phyloP scores from a whole-genome alignment of 352 stramenopile genomes.

The Globisporangium polare region DNA sequence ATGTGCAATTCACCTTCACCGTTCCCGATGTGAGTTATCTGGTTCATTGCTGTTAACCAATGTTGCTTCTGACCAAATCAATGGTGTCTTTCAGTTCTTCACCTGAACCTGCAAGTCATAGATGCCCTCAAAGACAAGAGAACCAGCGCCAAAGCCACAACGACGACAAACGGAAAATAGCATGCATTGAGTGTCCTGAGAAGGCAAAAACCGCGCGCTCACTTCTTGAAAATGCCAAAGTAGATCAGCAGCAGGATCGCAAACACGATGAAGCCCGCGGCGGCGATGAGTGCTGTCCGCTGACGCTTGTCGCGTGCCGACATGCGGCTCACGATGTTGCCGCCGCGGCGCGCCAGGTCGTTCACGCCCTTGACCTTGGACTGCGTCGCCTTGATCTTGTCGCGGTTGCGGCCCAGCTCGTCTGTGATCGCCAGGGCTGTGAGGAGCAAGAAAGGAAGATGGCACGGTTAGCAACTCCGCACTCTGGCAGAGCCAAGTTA shows the following conservation, averaged over 20 bases:
- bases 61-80: neutral
- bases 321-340: conserved; percentile 84
- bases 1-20: neutral
- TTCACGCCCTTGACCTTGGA: conserved; percentile 83
- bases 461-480: neutral
- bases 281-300: conserved; percentile 59
- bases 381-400: conserved; percentile 83
- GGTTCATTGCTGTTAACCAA: neutral
- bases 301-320: conserved; percentile 82
- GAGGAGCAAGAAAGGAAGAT: conserved; percentile 12
- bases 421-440: conserved; percentile 72
- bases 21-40: neutral
- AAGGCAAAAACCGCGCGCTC: conserved; percentile 10
- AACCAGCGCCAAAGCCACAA: neutral
- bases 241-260: conserved; percentile 86
- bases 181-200: conserved; percentile 4
- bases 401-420: conserved; percentile 76
- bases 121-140: neutral
- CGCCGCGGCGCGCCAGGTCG: conserved; percentile 77
- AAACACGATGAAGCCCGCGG: conserved; percentile 74
- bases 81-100: neutral
- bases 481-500: neutral
- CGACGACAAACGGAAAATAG: neutral
- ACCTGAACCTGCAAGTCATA: neutral
- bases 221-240: conserved; percentile 89